Conservation (phyloP, 768 basidiomycete species). For the Lactifluus echinatus region DNA sequence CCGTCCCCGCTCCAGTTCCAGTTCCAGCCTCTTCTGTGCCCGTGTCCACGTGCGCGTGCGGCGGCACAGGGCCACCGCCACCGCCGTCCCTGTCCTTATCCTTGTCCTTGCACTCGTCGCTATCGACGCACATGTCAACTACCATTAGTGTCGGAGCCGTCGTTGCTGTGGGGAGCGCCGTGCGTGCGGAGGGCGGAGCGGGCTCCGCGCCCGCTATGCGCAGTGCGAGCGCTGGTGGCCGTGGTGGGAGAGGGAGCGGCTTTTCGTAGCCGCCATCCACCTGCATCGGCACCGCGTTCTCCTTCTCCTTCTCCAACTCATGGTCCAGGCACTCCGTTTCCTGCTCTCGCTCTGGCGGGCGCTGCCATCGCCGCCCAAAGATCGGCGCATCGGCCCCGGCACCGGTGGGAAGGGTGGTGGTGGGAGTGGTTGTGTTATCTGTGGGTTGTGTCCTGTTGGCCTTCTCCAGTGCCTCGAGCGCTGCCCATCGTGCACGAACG, state of each 20-base stretch:
- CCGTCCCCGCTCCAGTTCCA: neutral
- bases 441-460: neutral
- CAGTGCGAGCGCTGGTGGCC: neutral
- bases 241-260: slow-evolving; percentile 14
- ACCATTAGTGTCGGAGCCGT: neutral
- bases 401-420: neutral
- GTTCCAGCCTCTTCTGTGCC: neutral
- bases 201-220: neutral
- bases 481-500: slow-evolving; percentile 16
- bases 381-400: neutral
- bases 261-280: slow-evolving; percentile 10
- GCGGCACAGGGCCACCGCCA: neutral
- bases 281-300: slow-evolving; percentile 2
- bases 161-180: neutral
- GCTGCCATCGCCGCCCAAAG: neutral
- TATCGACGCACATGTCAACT: neutral
- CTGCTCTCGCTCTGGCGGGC: neutral
- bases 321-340: neutral
- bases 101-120: neutral
- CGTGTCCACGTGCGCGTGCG: neutral
- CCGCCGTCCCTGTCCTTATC: neutral
- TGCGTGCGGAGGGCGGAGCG: neutral
- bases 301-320: neutral
- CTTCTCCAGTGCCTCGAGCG: slow-evolving; percentile 17
- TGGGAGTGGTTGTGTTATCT: neutral